Conservation (phyloP, 1,139 yeast species). For the Taiozyma onychis region DNA sequence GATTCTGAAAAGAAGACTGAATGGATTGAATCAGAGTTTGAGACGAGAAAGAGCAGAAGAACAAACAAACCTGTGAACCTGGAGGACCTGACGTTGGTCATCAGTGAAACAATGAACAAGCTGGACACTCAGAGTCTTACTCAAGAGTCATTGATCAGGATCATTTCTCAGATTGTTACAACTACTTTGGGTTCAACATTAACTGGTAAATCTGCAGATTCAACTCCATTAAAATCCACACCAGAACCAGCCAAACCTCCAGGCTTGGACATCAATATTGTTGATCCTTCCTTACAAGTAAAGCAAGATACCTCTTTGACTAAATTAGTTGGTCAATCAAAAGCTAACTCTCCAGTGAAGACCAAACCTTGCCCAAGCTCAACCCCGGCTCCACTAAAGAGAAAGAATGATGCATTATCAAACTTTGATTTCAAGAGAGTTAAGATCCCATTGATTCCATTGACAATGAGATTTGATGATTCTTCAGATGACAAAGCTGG, state of each 20-base stretch:
- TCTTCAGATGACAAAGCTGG: neutral
- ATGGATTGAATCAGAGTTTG: constrained; percentile 78
- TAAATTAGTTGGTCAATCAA: constrained; percentile 1
- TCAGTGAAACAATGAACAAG: constrained; percentile 20
- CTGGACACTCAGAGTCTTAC: constrained; percentile 15
- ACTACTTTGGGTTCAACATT: constrained; percentile 8
- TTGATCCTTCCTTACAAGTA: neutral
- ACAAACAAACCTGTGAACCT: constrained; percentile 27
- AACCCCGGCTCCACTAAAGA: constrained; percentile 9
- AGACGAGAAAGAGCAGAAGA: constrained; percentile 56
- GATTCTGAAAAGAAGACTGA: constrained; percentile 49
- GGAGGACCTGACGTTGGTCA: constrained; percentile 20
- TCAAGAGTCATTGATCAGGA: constrained; percentile 22
- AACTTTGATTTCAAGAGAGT: constrained; percentile 21
- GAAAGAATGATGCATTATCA: constrained; percentile 16
- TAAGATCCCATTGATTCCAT: constrained; percentile 21
- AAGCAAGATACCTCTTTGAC: neutral
- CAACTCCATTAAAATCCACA: neutral
- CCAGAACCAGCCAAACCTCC: neutral
- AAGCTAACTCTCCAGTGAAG: neutral
- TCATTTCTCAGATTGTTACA: constrained; percentile 29
- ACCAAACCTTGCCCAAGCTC: neutral
- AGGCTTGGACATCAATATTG: neutral
- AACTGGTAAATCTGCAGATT: neutral
- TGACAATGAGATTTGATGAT: constrained; percentile 10